A percentile compares a stretch with the other conserved stretches of the same genome.
Conservation (phyloP, 164 flowering plant genomes). For the Protea cynaroides region DNA sequence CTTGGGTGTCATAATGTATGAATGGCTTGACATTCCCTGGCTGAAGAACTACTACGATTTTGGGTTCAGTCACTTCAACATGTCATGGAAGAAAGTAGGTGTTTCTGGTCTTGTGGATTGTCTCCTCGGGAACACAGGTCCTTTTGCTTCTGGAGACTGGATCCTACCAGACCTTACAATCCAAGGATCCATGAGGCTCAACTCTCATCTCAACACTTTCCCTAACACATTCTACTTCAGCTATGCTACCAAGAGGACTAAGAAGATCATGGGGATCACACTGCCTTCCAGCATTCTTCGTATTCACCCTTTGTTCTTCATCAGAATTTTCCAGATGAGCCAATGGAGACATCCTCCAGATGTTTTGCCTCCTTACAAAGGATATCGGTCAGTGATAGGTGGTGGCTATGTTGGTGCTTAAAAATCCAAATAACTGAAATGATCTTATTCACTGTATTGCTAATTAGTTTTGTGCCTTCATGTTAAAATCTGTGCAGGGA, state of each 20-base stretch:
- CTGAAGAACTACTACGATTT: conserved; percentile 62
- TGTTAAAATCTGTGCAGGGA: conserved; percentile 49
- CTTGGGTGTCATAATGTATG: conserved; percentile 54
- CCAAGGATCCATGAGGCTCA: conserved; percentile 74
- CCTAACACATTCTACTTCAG: conserved; percentile 90
- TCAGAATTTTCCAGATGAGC: conserved; percentile 86
- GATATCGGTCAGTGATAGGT: conserved; percentile 60
- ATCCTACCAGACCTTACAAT: conserved; percentile 76
- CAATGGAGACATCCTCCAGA: conserved; percentile 78
- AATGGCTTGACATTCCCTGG: conserved; percentile 68
- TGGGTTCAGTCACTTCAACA: conserved; percentile 74
- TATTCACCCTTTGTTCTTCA: conserved; percentile 78
- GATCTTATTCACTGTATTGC: neutral
- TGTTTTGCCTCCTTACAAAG: conserved; percentile 76
- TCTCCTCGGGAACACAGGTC: conserved; percentile 61
- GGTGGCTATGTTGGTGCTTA: neutral
- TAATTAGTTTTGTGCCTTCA: neutral
- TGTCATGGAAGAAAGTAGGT: conserved; percentile 59
- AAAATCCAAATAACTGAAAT: neutral
- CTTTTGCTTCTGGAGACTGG: conserved; percentile 78
- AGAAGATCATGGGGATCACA: conserved; percentile 62
- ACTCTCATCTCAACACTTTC: conserved; percentile 61
- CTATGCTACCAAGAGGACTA: conserved; percentile 84
- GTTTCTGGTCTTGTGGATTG: conserved; percentile 57
- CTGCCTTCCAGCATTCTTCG: conserved; percentile 72